phyloP scores from a whole-genome alignment of 257 asterid species.

The Jaltomata sinuosa region DNA sequence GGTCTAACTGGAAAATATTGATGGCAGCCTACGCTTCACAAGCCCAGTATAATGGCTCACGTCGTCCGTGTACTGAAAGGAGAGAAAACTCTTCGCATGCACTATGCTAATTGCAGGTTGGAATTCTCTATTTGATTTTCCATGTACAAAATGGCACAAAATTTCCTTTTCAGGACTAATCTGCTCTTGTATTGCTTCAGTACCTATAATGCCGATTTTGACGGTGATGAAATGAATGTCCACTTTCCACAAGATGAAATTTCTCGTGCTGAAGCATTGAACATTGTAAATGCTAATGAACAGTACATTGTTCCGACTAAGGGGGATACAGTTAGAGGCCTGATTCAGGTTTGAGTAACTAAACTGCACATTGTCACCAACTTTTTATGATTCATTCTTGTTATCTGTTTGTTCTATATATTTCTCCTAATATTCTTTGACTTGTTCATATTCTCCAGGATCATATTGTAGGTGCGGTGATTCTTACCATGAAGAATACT shows the following conservation, averaged over 20 bases:
- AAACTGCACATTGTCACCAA: neutral
- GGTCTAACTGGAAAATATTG: conserved; percentile 1
- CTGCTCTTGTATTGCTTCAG: conserved; percentile 36
- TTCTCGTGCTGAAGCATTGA: conserved; percentile 98
- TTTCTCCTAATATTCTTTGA: conserved; percentile 3
- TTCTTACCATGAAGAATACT: conserved; percentile 79
- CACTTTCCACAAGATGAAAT: conserved; percentile 99
- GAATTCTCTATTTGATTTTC: conserved; percentile 1
- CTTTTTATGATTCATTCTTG: neutral
- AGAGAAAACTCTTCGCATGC: conserved; percentile 97
- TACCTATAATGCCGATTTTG: conserved; percentile 97
- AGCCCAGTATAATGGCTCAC: conserved; percentile 99
- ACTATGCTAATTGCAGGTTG: conserved; percentile 99
- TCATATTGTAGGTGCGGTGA: conserved; percentile 88
- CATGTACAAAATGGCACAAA: neutral
- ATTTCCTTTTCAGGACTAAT: conserved; percentile 12
- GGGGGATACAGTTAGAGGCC: conserved; percentile 98
- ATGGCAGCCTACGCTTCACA: conserved; percentile 96
- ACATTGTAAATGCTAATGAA: conserved; percentile 93
- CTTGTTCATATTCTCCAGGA: conserved; percentile 42
- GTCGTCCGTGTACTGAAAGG: conserved; percentile 93
- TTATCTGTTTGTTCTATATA: neutral
- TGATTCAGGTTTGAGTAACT: conserved; percentile 76
- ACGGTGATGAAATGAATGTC: conserved; percentile 98
- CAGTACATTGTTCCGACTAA: conserved; percentile 95